Percentiles rank a stretch among this genome's conserved stretches.
phyloP scores from a whole-genome alignment of 768 basidiomycete genomes.

The Dacryopinax primogenitus region DNA sequence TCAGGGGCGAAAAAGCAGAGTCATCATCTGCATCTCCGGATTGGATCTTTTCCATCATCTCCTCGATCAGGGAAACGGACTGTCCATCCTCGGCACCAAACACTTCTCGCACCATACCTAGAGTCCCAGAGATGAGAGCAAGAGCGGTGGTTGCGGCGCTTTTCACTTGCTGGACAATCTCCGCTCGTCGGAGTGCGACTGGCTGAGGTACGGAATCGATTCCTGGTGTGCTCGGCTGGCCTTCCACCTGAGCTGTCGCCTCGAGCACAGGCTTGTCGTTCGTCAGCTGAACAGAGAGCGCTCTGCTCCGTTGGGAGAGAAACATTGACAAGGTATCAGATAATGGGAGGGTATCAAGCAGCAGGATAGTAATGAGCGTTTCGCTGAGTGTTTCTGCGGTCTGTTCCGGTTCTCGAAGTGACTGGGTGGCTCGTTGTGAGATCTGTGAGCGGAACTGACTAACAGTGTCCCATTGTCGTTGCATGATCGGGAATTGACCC shows the following conservation, averaged over 20 bases:
- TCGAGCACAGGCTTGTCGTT: not conserved
- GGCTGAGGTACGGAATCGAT: not conserved
- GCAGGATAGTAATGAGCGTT: constrained; percentile 65
- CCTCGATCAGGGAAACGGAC: constrained; percentile 38
- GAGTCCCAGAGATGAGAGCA: constrained; percentile 45
- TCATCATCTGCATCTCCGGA: constrained; percentile 17
- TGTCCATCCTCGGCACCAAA: constrained; percentile 33
- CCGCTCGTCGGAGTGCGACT: not conserved
- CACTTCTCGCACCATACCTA: constrained; percentile 43
- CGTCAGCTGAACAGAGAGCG: constrained; percentile 14
- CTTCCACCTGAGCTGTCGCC: not conserved
- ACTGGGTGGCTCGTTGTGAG: constrained; percentile 70
- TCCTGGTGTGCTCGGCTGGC: not conserved
- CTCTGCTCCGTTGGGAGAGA: constrained; percentile 42
- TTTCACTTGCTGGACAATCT: constrained; percentile 1
- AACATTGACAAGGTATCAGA: constrained; percentile 57
- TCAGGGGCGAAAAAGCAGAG: not conserved
- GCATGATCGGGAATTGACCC: constrained; percentile 78
- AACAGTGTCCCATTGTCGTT: constrained; percentile 87
- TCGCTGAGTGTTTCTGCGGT: constrained; percentile 42
- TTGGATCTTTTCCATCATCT: constrained; percentile 51
- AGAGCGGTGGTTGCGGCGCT: constrained; percentile 35
- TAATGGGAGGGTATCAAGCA: constrained; percentile 78
- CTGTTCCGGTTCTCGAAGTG: constrained; percentile 52
- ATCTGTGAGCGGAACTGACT: constrained; percentile 81